Evolutionary conservation across 768 basidiomycete species (phyloP).

Genomic region (Trametes sanguinea): DNA sequence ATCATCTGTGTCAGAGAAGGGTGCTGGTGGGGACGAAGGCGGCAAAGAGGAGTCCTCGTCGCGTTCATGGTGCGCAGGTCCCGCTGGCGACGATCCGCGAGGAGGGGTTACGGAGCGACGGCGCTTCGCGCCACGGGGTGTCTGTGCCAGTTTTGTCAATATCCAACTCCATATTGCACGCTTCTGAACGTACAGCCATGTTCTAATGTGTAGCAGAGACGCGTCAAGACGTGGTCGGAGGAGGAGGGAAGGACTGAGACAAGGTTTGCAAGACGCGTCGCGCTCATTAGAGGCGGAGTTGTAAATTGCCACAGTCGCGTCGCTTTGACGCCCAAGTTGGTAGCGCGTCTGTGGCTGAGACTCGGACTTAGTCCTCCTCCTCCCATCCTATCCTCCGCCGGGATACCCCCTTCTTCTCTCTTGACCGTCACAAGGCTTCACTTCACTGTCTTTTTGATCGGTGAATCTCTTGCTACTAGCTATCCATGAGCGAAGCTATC

Average conservation of each 20-base stretch:
- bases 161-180: not conserved
- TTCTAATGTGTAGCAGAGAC: not conserved
- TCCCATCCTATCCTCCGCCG: not conserved
- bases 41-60: conserved; percentile 72
- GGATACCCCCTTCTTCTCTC: not conserved
- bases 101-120: conserved; percentile 54
- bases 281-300: conserved; percentile 26
- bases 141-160: conserved; percentile 17
- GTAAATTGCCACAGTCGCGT: conserved; percentile 27
- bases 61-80: conserved; percentile 50
- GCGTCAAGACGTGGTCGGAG: not conserved
- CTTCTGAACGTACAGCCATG: conserved; percentile 1
- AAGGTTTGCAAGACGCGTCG: conserved; percentile 23
- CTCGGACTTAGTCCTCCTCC: not conserved
- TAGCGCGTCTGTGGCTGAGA: conserved; percentile 14
- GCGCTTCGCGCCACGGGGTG: conserved; percentile 62
- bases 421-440: not conserved
- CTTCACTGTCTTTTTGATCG: too few species aligned
- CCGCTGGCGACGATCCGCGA: conserved; percentile 51
- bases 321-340: conserved; percentile 6
- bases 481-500: conserved; percentile 33
- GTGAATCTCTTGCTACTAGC: too few species aligned
- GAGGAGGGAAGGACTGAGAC: conserved; percentile 6
- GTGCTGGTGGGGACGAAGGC: conserved; percentile 52
- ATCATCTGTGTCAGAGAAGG: conserved; percentile 52